Conservation (phyloP, 1,284 basidiomycete species). For the Pascua guehoae region DNA sequence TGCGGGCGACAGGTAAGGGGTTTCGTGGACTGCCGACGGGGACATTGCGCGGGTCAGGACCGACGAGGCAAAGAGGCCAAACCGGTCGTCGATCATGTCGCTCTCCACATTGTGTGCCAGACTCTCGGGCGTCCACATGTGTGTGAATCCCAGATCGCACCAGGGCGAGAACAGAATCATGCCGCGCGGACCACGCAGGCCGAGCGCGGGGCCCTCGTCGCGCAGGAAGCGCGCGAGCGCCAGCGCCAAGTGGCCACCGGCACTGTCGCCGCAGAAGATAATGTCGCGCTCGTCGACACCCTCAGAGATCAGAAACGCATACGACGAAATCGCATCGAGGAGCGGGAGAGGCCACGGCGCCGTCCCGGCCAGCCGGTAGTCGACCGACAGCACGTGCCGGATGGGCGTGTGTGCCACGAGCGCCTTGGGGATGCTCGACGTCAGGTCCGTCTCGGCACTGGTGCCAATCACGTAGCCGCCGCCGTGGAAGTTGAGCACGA, state of each 20-base stretch:
- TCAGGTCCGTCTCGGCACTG: constrained; percentile 39
- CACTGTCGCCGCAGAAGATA: constrained; percentile 64
- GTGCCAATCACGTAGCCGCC: constrained; percentile 44
- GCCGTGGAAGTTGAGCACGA: constrained; percentile 41
- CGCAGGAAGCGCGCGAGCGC: constrained; percentile 46
- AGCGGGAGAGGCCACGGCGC: constrained; percentile 61
- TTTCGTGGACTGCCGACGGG: constrained; percentile 27
- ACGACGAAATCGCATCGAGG: constrained; percentile 61
- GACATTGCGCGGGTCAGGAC: constrained; percentile 39
- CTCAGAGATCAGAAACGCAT: constrained; percentile 58
- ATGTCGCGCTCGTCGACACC: constrained; percentile 58
- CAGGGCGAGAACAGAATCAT: constrained; percentile 61
- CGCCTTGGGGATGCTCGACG: constrained; percentile 33
- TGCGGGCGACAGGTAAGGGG: constrained; percentile 38
- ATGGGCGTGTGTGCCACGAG: constrained; percentile 38
- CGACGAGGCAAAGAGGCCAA: constrained; percentile 42
- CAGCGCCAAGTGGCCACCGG: constrained; percentile 66
- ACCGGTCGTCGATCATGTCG: constrained; percentile 42
- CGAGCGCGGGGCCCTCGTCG: constrained; percentile 29
- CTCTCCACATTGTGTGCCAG: constrained; percentile 28
- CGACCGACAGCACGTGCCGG: constrained; percentile 41
- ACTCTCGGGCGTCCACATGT: constrained; percentile 35
- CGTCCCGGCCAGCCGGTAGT: constrained; percentile 36
- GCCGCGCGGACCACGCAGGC: constrained; percentile 50
- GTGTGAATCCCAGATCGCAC: constrained; percentile 54